phyloP scores from a whole-genome alignment of 805 yeast genomes.

The Candida railenensis region DNA sequence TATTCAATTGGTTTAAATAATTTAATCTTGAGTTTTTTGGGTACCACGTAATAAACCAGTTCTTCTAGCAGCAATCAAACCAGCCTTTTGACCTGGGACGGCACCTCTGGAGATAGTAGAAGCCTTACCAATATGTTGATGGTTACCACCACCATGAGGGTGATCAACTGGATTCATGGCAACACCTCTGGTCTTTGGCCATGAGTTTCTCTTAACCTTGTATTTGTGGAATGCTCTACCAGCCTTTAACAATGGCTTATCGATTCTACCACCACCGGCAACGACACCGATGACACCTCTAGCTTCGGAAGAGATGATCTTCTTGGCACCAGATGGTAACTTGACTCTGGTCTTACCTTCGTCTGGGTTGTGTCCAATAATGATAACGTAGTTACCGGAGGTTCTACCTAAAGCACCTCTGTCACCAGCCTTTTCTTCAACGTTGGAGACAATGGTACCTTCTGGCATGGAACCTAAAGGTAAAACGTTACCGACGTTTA shows the following conservation, averaged over 20 bases:
- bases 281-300: conserved; percentile 99
- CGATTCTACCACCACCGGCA: conserved; percentile 99
- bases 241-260: conserved; percentile 99
- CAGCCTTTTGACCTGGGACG: conserved; percentile 40
- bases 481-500: conserved; percentile 94
- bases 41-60: conserved; percentile 40
- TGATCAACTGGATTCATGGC: conserved; percentile 99
- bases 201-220: conserved; percentile 99
- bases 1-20: conserved; percentile 10
- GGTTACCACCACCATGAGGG: conserved; percentile 99
- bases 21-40: conserved; percentile 35
- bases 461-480: conserved; percentile 98
- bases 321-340: conserved; percentile 99
- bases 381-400: conserved; percentile 98
- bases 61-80: conserved; percentile 40
- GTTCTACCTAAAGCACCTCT: conserved; percentile 99
- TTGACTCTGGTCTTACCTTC: conserved; percentile 99
- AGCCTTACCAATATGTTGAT: conserved; percentile 38
- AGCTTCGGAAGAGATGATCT: conserved; percentile 90
- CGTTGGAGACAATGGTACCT: conserved; percentile 98
- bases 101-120: conserved; percentile 41
- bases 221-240: conserved; percentile 99
- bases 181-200: conserved; percentile 99
- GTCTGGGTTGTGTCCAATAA: conserved; percentile 99
- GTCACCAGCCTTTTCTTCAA: conserved; percentile 98